phyloP scores from a whole-genome alignment of 192 early-diverging fungal genomes.

The Mortierella hygrophila region DNA sequence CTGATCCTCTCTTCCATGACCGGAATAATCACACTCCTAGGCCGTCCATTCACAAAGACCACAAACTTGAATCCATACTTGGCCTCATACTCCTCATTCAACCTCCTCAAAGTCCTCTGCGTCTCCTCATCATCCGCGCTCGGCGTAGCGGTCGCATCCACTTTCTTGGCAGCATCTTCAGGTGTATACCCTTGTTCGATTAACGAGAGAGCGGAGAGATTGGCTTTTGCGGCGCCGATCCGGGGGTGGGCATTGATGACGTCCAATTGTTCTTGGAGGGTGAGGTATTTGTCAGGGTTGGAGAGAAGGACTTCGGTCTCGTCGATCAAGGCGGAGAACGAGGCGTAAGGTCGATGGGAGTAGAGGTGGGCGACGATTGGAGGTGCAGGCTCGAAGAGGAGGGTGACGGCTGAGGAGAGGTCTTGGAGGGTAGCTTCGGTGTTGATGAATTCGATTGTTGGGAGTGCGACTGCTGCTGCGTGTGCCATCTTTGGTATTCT shows the following conservation, averaged over 20 bases:
- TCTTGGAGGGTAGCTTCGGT: conserved; percentile 58
- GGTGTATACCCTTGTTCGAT: conserved; percentile 78
- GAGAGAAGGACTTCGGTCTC: conserved; percentile 63
- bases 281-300: conserved; percentile 65
- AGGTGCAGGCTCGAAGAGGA: conserved; percentile 89
- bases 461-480: conserved; percentile 61
- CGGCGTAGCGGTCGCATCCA: conserved; percentile 33
- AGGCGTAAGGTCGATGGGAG: conserved; percentile 75
- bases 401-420: conserved; percentile 73
- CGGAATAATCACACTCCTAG: conserved; percentile 80
- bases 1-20: conserved; percentile 78
- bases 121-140: conserved; percentile 65
- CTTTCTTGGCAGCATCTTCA: conserved; percentile 55
- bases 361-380: conserved; percentile 81
- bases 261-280: conserved; percentile 74
- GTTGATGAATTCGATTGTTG: conserved; percentile 77
- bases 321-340: conserved; percentile 76
- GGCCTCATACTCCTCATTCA: conserved; percentile 79
- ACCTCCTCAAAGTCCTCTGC: conserved; percentile 64
- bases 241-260: conserved; percentile 93
- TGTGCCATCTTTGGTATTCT: conserved; percentile 11
- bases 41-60: conserved; percentile 84
- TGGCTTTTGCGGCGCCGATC: conserved; percentile 80
- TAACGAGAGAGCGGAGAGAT: conserved; percentile 78
- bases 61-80: conserved; percentile 87